Base-by-base conservation (phyloP, 2,329 filamentous ascomycete genomes). In the Neopestalotiopsis sp. region DNA sequence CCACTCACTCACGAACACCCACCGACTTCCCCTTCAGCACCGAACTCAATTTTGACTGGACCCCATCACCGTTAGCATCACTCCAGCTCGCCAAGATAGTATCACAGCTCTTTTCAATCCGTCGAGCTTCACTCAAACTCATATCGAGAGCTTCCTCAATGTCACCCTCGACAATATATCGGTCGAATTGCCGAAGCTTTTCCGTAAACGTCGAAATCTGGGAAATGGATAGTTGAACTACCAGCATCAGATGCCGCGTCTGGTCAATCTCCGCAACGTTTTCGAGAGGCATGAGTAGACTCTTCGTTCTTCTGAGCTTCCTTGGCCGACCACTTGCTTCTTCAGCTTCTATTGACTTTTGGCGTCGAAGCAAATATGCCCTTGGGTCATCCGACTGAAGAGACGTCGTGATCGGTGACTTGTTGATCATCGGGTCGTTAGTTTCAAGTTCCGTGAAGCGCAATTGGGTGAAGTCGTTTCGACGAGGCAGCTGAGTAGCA, bases 351-450 rank as follows among this genome's bases (percentile, higher is more conserved):
- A 75, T 71, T 0, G 76, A 78, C 63, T 77, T 79, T 66, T 79
- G 77, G 59, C 75, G 72, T 10, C 77, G 75, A 24, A 78, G 65
- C 28, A 79, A 74, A 65, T 79, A 79, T 28, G 77, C 75, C 65
- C 77, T 73, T 30, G 77, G 77, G 57, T 79, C 77, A 34, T 70
- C 73, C 34, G 62, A 66, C 13, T 73, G 70, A 10, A 79, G 62
- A 4, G 72, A 73, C 1, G 77, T 79, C 58, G 67, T 70, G 66
- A 76, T 74, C 40, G 75, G 76, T 32, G 75, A 73, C n/a, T 72
- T 72, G 34, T 72, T 65, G 2, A 69, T 69, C 30, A 67, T 68
- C 14, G 30, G 38, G 4, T 58, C 58, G 42, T 69, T 67, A 6
- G 66, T 60, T 17, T 24, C 30, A 62, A 63, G 30, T 28, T 67